Evolutionary conservation across 306 rosid species (phyloP), one percentile per base, ranked within the genome.

Genomic region (Neltuma alba): DNA sequence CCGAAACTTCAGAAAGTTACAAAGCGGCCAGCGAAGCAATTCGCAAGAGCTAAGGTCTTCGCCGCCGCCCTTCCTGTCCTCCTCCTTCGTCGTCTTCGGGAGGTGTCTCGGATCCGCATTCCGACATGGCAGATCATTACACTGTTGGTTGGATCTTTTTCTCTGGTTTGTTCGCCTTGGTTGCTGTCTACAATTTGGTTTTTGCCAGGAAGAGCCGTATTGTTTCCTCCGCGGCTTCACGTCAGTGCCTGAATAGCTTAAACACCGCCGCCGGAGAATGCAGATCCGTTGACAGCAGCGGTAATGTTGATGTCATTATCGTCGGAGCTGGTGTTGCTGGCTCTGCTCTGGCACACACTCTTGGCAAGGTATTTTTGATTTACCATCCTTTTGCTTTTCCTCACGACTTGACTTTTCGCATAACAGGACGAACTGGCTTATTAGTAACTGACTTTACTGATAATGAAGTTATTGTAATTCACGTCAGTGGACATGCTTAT

Each of bases 271-370:
- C 79, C 41, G 92, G 85, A 72, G 91, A 92, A 82, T 88, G 95
- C 72, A 83, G 87, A 88, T 91, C 97, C 72, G 72, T 54, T 7
- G 75, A 50, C 27, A 74, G 68, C 20, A 55, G 34, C 10, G 80
- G 78, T 7, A 89, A 84, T 60, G 83, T 63, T 31, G 97, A 94
- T 81, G 84, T 94, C 64, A 87, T 94, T 79, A 85, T 94, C 81
- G 99, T 91, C 64, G 99, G 99, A 45, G 99, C 99, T 12, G 99
- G 99, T 12, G 99, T 94, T 37, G 97, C 99, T 28, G 99, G 98
- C 61, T 54, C 97, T 15, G 98, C 97, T 81, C 93, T 94, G 31
- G 97, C 98, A 67, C 88, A 89, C 87, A 94, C 98, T 83, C 97
- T 94, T 65, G 97, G 89, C 80, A 91, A 91, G 97, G 98, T 94